phyloP scores from a whole-genome alignment of 2,329 filamentous ascomycete species.

The Botryosphaeria dothidea region DNA sequence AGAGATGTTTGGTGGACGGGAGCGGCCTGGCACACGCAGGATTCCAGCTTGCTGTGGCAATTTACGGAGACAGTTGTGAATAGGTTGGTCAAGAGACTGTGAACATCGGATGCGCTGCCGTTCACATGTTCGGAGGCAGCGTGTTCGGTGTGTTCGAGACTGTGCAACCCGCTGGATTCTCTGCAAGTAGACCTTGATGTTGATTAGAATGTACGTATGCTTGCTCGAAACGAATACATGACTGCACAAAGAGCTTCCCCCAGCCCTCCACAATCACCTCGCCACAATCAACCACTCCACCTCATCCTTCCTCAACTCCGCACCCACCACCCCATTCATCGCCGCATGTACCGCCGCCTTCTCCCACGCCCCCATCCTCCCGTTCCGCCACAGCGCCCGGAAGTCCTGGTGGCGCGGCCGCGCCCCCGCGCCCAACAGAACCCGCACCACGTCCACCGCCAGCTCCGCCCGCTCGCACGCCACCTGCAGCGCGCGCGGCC shows the following conservation, averaged over 20 bases:
- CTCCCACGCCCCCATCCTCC: not conserved
- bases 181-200: no score
- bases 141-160: constrained; percentile 76
- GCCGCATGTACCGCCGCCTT: not conserved
- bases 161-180: constrained; percentile 60
- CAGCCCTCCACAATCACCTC: not conserved
- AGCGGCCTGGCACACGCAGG: constrained; percentile 31
- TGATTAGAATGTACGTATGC: no score
- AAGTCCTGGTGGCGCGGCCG: not conserved
- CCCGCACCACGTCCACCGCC: not conserved
- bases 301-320: not conserved
- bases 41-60: constrained; percentile 33
- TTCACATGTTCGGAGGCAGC: no score
- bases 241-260: no score
- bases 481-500: not conserved
- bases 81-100: not conserved
- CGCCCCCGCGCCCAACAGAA: not conserved
- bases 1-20: constrained; percentile 31
- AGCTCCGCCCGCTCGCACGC: not conserved
- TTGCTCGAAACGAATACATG: no score
- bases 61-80: constrained; percentile 27
- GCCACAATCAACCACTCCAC: constrained; percentile 1
- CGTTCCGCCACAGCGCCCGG: not conserved
- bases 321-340: not conserved
- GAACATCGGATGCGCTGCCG: no score